Conservation (phyloP, 306 rosid genomes). For the Begonia loranthoides region DNA sequence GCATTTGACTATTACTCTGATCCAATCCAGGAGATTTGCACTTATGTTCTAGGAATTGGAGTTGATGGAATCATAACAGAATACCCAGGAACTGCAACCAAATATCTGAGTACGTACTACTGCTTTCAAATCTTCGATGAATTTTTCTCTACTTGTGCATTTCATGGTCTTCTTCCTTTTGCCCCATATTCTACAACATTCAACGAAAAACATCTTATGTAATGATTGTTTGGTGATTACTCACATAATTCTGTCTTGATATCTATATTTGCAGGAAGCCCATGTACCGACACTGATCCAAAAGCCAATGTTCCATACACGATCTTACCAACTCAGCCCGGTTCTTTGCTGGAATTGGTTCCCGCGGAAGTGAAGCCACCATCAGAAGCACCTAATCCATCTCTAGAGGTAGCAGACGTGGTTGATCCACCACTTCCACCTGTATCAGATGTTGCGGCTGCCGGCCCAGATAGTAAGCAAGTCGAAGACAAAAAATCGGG, state of each 20-base stretch:
- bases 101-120: conserved; percentile 45
- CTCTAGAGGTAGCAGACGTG: conserved; percentile 26
- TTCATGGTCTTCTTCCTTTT: no score
- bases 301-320: conserved; percentile 4
- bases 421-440: conserved; percentile 83
- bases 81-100: conserved; percentile 59
- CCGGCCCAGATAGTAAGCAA: conserved; percentile 1
- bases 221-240: no score
- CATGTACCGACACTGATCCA: conserved; percentile 30
- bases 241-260: no score
- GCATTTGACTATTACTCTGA: conserved; percentile 64
- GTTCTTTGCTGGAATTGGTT: conserved; percentile 17
- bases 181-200: no score
- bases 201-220: no score
- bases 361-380: conserved; percentile 17
- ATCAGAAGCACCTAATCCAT: conserved; percentile 30
- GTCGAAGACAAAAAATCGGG: conserved; percentile 7
- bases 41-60: conserved; percentile 18
- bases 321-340: conserved; percentile 38
- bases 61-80: conserved; percentile 70
- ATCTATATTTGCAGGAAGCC: conserved; percentile 34
- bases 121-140: background rate
- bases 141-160: no score
- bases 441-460: conserved; percentile 9
- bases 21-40: conserved; percentile 52